Evolutionary conservation across 2,329 filamentous ascomycete species (phyloP).

Genomic region (Scolecobasidium constrictum): DNA sequence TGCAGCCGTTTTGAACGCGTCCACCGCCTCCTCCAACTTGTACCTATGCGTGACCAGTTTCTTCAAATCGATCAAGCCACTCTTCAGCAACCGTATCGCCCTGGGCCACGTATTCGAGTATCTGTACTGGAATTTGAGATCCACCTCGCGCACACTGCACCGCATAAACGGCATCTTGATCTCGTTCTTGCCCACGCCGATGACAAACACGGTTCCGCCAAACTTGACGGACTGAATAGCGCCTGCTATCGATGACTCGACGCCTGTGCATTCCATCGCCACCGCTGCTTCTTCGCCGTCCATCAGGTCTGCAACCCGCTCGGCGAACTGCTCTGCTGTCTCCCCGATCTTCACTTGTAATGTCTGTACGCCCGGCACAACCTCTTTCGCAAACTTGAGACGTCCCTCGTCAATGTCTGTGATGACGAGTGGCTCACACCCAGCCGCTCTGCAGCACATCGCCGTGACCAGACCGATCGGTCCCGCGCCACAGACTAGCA

Average conservation of each 20-base stretch:
- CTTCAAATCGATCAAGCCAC: conserved; percentile 69
- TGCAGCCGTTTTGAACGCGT: conserved; percentile 81
- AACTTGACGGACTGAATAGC: conserved; percentile 90
- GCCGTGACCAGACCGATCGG: conserved; percentile 88
- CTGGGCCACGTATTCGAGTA: conserved; percentile 95
- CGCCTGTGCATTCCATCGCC: conserved; percentile 86
- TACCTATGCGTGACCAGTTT: conserved; percentile 84
- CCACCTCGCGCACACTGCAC: conserved; percentile 79
- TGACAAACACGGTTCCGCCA: conserved; percentile 93
- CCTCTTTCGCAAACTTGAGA: conserved; percentile 70
- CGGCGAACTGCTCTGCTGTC: conserved; percentile 60
- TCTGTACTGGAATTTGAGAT: conserved; percentile 92
- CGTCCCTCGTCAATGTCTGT: conserved; percentile 88
- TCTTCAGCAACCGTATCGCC: conserved; percentile 78
- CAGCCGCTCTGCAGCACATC: conserved; percentile 73
- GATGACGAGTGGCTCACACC: conserved; percentile 82
- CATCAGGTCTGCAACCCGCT: conserved; percentile 56
- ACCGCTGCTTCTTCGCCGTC: conserved; percentile 72
- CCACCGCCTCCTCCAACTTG: conserved; percentile 70
- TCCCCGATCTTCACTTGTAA: conserved; percentile 60
- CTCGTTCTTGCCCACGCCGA: conserved; percentile 90
- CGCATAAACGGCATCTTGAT: conserved; percentile 95
- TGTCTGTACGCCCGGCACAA: conserved; percentile 69
- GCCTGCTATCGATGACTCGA: conserved; percentile 75
- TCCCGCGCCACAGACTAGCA: conserved; percentile 83